Conservation (phyloP, 1,139 yeast genomes). For the Pichia norvegensis region DNA sequence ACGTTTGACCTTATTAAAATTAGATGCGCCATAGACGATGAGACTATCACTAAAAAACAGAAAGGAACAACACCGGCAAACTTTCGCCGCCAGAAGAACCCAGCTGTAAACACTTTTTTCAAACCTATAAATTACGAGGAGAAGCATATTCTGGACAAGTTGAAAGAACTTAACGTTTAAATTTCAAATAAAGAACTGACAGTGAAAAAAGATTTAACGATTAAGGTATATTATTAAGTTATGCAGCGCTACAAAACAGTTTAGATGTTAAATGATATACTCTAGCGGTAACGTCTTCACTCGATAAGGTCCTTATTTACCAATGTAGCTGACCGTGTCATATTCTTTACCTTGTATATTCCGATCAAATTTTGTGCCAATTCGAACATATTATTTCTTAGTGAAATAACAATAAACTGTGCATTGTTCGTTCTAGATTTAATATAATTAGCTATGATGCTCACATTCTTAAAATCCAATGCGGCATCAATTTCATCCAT, state of each 20-base stretch:
- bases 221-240: too few relatives aligned
- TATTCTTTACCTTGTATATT: slow-evolving; percentile 85
- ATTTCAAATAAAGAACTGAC: too few relatives aligned
- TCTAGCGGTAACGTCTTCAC: too few relatives aligned
- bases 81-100: slow-evolving; percentile 4
- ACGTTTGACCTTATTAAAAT: slow-evolving; percentile 3
- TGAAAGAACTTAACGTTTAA: slow-evolving; percentile 11
- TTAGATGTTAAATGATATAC: too few relatives aligned
- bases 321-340: slow-evolving; percentile 77
- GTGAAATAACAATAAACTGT: slow-evolving; percentile 89
- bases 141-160: slow-evolving; percentile 2
- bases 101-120: slow-evolving; percentile 12
- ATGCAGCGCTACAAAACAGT: too few relatives aligned
- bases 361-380: slow-evolving; percentile 91
- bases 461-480: slow-evolving; percentile 90
- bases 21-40: slow-evolving; percentile 13
- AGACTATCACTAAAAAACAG: slow-evolving; percentile 8
- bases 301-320: slow-evolving; percentile 46
- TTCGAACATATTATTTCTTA: slow-evolving; percentile 97
- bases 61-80: not conserved
- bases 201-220: too few relatives aligned
- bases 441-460: slow-evolving; percentile 94
- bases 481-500: slow-evolving; percentile 99
- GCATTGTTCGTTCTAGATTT: slow-evolving; percentile 94
- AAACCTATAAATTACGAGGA: slow-evolving; percentile 12